phyloP scores from a whole-genome alignment of 169 alveolate species.

The Plasmodium ovale region DNA sequence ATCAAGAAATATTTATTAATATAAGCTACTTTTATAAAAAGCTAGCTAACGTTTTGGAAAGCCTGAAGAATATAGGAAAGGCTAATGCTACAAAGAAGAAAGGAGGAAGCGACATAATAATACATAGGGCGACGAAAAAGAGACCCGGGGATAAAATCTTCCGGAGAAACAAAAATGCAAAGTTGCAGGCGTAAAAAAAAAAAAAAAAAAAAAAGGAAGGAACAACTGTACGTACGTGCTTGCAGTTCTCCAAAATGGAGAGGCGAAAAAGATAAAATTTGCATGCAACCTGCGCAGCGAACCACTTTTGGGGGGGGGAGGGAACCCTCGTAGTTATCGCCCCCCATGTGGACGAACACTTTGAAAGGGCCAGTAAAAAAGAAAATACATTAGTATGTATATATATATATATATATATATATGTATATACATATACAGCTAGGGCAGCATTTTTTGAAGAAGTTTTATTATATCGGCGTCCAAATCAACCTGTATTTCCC shows the following conservation, averaged over 20 bases:
- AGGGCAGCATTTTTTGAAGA: constrained; percentile 45
- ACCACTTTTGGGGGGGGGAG: too few species aligned
- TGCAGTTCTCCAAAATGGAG: too few species aligned
- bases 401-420: neutral
- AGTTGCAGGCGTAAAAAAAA: neutral
- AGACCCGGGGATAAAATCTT: too few species aligned
- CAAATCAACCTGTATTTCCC: constrained; percentile 19
- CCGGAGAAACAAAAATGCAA: neutral
- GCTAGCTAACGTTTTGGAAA: neutral
- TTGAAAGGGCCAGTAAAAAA: too few species aligned
- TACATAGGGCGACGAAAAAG: neutral
- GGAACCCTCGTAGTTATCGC: too few species aligned
- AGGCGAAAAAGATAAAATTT: too few species aligned
- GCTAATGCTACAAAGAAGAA: neutral
- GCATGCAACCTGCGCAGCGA: too few species aligned
- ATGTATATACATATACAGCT: constrained; percentile 8
- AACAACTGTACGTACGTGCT: neutral
- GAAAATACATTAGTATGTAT: too few species aligned
- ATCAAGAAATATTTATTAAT: constrained; percentile 36
- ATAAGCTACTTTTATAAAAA: constrained; percentile 37
- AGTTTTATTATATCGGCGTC: constrained; percentile 25
- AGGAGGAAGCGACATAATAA: neutral
- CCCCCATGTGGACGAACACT: too few species aligned
- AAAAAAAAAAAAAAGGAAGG: constrained; percentile 1
- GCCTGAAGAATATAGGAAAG: neutral